Percentiles rank a stretch among this genome's conserved stretches.
phyloP scores from a whole-genome alignment of 371 early-diverging fungal genomes.

The Rhizopus arrhizus region DNA sequence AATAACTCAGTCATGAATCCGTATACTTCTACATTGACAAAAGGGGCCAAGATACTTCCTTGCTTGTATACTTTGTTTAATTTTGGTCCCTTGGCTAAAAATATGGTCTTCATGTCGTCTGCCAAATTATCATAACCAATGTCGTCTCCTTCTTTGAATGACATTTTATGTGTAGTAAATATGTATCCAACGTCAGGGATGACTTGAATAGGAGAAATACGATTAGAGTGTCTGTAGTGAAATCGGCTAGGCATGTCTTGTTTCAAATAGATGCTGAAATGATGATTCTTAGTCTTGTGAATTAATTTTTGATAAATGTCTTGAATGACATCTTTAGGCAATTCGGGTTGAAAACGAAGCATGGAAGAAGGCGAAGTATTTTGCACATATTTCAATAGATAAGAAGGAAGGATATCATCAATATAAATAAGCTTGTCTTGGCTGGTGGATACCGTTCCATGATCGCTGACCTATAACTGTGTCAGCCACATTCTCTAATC shows the following conservation, averaged over 20 bases:
- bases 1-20: slow-evolving; percentile 67
- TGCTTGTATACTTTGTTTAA: slow-evolving; percentile 39
- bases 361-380: slow-evolving; percentile 43
- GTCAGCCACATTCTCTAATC: neutral
- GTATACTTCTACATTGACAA: slow-evolving; percentile 79
- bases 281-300: slow-evolving; percentile 46
- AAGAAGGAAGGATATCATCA: slow-evolving; percentile 65
- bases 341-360: slow-evolving; percentile 52
- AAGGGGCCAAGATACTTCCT: slow-evolving; percentile 53
- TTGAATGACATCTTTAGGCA: slow-evolving; percentile 32
- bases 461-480: slow-evolving; percentile 65
- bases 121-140: slow-evolving; percentile 88
- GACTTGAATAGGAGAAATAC: slow-evolving; percentile 78
- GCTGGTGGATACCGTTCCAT: slow-evolving; percentile 82
- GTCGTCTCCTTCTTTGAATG: slow-evolving; percentile 52
- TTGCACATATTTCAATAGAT: slow-evolving; percentile 32
- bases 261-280: slow-evolving; percentile 65
- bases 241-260: slow-evolving; percentile 66
- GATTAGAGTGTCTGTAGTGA: slow-evolving; percentile 58
- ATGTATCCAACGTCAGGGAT: slow-evolving; percentile 70
- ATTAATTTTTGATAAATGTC: slow-evolving; percentile 34
- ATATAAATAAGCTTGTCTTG: slow-evolving; percentile 65
- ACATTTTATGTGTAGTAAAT: slow-evolving; percentile 44
- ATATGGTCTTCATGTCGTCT: slow-evolving; percentile 86
- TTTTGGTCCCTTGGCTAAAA: slow-evolving; percentile 81